Percentiles rank a stretch among this genome's conserved stretches.
Conservation (phyloP, 1,284 basidiomycete genomes). For the Rhizoctonia solani region DNA sequence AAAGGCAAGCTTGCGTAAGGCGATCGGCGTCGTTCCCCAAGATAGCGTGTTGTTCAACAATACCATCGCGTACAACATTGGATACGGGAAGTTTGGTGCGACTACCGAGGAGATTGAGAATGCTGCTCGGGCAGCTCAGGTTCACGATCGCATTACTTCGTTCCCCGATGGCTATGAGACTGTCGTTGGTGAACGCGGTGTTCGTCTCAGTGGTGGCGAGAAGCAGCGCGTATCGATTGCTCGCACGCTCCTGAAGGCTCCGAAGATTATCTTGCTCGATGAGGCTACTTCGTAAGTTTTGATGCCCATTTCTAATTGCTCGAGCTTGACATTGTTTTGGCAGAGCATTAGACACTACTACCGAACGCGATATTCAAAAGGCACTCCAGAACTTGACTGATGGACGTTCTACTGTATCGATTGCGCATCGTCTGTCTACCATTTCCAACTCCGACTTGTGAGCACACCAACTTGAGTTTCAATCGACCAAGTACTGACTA, state of each 20-base stretch:
- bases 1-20: constrained; percentile 64
- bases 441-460: constrained; percentile 76
- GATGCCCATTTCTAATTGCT: background rate
- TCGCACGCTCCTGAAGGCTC: constrained; percentile 77
- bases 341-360: constrained; percentile 79
- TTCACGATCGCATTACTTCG: constrained; percentile 75
- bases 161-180: constrained; percentile 83
- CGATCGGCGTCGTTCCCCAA: constrained; percentile 84
- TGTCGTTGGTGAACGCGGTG: constrained; percentile 78
- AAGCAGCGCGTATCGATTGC: constrained; percentile 88
- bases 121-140: constrained; percentile 75
- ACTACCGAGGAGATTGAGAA: constrained; percentile 69
- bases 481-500: constrained; percentile 28
- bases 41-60: constrained; percentile 85
- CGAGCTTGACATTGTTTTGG: constrained; percentile 31
- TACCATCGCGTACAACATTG: constrained; percentile 76
- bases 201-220: constrained; percentile 77
- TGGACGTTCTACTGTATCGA: constrained; percentile 74
- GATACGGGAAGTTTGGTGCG: constrained; percentile 72
- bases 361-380: constrained; percentile 83
- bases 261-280: constrained; percentile 81
- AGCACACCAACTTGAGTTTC: constrained; percentile 40
- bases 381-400: constrained; percentile 70
- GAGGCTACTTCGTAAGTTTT: constrained; percentile 61
- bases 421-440: constrained; percentile 82